Percentiles rank a stretch among this genome's conserved stretches.
These are phyloP conservation scores for Aspergillus carbonarius DNA, from an alignment of 2,329 filamentous ascomycete genomes.

Conservation along the genomic window DNA sequence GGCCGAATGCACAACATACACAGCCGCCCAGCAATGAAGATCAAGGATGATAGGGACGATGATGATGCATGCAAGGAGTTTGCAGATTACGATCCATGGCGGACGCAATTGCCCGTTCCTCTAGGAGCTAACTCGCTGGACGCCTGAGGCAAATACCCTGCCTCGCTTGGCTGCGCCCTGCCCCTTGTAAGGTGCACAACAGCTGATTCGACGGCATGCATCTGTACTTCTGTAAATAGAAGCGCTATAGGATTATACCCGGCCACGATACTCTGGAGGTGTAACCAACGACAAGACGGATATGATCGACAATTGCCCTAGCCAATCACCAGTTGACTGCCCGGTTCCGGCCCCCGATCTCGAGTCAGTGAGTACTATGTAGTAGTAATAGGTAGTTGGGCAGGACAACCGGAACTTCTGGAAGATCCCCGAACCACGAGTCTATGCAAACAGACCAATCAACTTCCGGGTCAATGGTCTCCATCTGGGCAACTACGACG, in stretches of 20 bases:
- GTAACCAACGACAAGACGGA: not conserved
- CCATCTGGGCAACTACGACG: not conserved
- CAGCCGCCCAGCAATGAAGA: not conserved
- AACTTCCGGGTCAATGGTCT: not conserved
- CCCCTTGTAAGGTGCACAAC: not conserved
- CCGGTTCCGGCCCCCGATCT: not conserved
- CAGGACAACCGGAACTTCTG: not conserved
- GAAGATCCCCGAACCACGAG: not conserved
- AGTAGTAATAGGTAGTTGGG: not conserved
- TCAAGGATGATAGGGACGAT: not conserved
- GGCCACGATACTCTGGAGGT: not conserved
- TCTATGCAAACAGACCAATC: not conserved
- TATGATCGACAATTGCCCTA: not conserved
- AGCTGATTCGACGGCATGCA: not conserved
- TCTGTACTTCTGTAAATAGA: not conserved
- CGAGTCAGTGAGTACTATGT: not conserved
- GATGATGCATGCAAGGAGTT: not conserved
- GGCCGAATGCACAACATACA: conserved; percentile 1
- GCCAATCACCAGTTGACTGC: not conserved
- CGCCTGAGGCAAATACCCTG: not conserved
- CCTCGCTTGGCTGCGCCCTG: not conserved
- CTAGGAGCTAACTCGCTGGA: not conserved
- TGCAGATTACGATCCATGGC: not conserved
- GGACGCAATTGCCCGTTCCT: not conserved
- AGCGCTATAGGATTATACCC: not conserved